Conservation (phyloP, 164 flowering plant species). For the Stephania yunnanensis region DNA sequence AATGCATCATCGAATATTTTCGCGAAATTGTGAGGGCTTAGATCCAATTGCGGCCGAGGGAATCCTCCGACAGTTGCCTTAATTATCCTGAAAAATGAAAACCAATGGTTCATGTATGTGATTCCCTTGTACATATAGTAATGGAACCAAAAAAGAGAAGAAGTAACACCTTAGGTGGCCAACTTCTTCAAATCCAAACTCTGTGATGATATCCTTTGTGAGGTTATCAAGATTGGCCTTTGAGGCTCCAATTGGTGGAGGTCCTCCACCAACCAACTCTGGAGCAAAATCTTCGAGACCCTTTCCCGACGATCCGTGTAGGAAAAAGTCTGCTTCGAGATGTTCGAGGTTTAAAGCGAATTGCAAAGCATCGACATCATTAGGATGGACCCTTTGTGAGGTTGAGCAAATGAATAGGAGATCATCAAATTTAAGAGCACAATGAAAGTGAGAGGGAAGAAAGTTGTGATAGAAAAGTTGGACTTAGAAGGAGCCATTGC, state of each 20-base stretch:
- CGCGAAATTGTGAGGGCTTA: too few relatives aligned
- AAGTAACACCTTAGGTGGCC: constrained; percentile 2
- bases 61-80: constrained; percentile 31
- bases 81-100: constrained; percentile 33
- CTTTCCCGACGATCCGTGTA: constrained; percentile 48
- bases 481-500: too few relatives aligned
- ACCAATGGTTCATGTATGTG: too few relatives aligned
- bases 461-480: too few relatives aligned
- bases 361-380: constrained; percentile 4
- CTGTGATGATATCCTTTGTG: not conserved
- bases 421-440: too few relatives aligned
- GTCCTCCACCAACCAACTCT: constrained; percentile 46
- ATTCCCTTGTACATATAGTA: not conserved
- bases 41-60: constrained; percentile 51
- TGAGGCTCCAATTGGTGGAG: constrained; percentile 45
- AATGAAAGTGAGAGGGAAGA: too few relatives aligned
- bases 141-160: not conserved
- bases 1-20: too few relatives aligned
- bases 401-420: too few relatives aligned
- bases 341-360: constrained; percentile 51
- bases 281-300: constrained; percentile 58
- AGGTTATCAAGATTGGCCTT: constrained; percentile 16
- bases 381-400: not conserved
- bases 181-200: constrained; percentile 10
- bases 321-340: constrained; percentile 75